Evolutionary conservation across 192 early-diverging fungal species (phyloP), one percentile per base, ranked within the genome.

Genomic region (Coemansia sp.): DNA sequence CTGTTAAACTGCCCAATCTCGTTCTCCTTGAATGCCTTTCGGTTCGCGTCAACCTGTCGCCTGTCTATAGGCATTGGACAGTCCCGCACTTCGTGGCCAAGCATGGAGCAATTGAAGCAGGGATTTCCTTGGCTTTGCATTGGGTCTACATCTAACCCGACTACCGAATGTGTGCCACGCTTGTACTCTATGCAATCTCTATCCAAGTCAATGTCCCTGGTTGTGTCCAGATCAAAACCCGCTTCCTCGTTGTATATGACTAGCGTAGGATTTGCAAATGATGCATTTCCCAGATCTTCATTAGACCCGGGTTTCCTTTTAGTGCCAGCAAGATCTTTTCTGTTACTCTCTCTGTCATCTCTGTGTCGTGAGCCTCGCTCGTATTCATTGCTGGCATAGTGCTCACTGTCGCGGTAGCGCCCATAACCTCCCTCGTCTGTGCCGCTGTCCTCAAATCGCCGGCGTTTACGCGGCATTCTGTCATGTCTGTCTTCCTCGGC

Each of bases 41-140:
- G 67, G 50, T 71, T 82, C 46, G 74, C 71, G 17, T 74, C 68
- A 2, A 82, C 68, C 45, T 57, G n/a, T 7, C 57, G 61, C 11
- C 65, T 56, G 41, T 82, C 79, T 12, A 62, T 37, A 5, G 74
- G 68, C 68, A 68, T 66, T 4, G 79, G 74, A 19, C 79, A 82
- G 61, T 70, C 53, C 17, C 74, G 70, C 16, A 82, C 43, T 37
- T 76, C 74, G 25, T 82, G 79, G 22, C 71, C 74, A 8, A 65
- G 71, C 53, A 76, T 69, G 12, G 74, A 70, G 65, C 79, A 82
- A 49, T 82, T 82, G 54, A 82, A 82, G 58, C 79, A 82, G 22
- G 65, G 55, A 63, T 82, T 82, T 19, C 74, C 79, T 63, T 72
- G 56, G n/a, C 20, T 51, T 46, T 69, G 70, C 42, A 20, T 20